Evolutionary conservation across 176 grass and related monocot genomes (phyloP).

Genomic region (Neostapfia colusana): DNA sequence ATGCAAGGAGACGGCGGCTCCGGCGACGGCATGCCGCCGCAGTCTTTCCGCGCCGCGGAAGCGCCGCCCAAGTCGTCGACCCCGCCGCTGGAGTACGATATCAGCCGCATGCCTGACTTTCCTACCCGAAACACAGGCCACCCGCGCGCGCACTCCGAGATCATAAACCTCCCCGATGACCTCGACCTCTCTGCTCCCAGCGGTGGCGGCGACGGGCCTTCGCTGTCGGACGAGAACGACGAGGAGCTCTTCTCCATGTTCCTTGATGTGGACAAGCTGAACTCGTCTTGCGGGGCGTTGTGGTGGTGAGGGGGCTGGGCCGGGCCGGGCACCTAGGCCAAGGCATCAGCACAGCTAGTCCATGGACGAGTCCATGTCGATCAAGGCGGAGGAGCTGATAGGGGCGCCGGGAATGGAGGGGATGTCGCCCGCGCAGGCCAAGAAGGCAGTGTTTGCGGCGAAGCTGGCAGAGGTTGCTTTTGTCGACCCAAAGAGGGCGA

Average conservation of each 20-base stretch:
- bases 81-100: slow-evolving; percentile 55
- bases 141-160: slow-evolving; percentile 83
- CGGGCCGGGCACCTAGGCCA: slow-evolving; percentile 43
- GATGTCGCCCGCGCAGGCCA: slow-evolving; percentile 59
- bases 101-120: slow-evolving; percentile 84
- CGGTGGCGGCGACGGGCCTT: slow-evolving; percentile 65
- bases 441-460: slow-evolving; percentile 77
- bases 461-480: slow-evolving; percentile 96
- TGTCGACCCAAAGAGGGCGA: slow-evolving; percentile 91
- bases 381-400: slow-evolving; percentile 67
- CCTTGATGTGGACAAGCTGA: slow-evolving; percentile 78
- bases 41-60: slow-evolving; percentile 15
- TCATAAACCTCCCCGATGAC: slow-evolving; percentile 87
- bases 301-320: slow-evolving; percentile 34
- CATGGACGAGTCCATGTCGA: slow-evolving; percentile 77
- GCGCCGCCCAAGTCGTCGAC: slow-evolving; percentile 39
- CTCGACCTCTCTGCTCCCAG: slow-evolving; percentile 63
- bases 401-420: slow-evolving; percentile 50
- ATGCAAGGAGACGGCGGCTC: slow-evolving; percentile 45
- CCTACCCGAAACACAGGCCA: slow-evolving; percentile 61
- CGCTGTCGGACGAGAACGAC: slow-evolving; percentile 79
- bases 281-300: slow-evolving; percentile 41
- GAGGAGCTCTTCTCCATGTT: slow-evolving; percentile 93
- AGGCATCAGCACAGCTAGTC: slow-evolving; percentile 96
- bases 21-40: slow-evolving; percentile 44